These are phyloP conservation scores for Ensete ventricosum DNA, from an alignment of 176 grass and related monocot genomes.

Conservation along the genomic window DNA sequence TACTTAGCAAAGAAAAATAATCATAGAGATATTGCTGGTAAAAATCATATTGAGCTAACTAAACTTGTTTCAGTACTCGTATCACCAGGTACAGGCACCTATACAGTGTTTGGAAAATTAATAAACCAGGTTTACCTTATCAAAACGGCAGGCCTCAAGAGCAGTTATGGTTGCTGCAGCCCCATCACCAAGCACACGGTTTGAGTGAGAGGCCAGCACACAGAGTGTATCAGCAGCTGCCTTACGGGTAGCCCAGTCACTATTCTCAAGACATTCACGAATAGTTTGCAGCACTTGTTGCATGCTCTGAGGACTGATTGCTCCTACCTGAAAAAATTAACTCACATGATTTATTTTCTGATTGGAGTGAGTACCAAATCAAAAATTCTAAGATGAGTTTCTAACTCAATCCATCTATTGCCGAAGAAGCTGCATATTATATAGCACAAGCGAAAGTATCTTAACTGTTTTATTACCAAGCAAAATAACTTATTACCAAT, in stretches of 20 bases:
- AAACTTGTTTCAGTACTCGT: not conserved
- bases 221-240: conserved; percentile 83
- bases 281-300: conserved; percentile 70
- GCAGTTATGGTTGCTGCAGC: conserved; percentile 52
- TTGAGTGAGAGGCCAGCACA: conserved; percentile 62
- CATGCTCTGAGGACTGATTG: conserved; percentile 78
- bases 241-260: conserved; percentile 91
- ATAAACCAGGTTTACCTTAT: conserved; percentile 54
- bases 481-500: too few relatives aligned
- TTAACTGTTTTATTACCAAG: not conserved
- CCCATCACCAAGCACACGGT: conserved; percentile 71
- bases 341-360: not conserved
- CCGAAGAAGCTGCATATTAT: not conserved
- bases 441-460: not conserved
- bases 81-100: not conserved
- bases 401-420: not conserved
- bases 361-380: not conserved
- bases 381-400: not conserved
- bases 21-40: not conserved
- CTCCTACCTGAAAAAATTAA: conserved; percentile 73
- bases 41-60: not conserved
- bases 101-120: not conserved
- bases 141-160: conserved; percentile 91
- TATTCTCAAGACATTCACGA: conserved; percentile 87
- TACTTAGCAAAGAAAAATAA: conserved; percentile 1